Conservation (phyloP, 352 stramenopile species). For the Globisporangium splendens region DNA sequence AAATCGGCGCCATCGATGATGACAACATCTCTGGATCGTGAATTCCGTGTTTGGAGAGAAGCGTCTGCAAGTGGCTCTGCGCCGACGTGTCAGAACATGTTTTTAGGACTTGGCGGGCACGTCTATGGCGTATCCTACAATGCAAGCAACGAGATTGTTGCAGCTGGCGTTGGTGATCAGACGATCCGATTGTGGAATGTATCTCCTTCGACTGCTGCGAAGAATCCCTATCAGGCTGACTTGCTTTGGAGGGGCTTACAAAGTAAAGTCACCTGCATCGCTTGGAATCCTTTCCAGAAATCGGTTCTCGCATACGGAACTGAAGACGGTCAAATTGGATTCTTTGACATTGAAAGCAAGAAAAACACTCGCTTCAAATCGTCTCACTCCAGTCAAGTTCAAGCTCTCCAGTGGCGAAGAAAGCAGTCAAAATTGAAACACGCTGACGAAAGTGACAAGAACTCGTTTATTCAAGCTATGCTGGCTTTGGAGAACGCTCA, state of each 20-base stretch:
- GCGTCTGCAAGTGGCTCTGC: constrained; percentile 7
- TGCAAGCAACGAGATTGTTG: constrained; percentile 21
- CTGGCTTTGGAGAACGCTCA: constrained; percentile 50
- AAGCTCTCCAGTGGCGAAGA: constrained; percentile 44
- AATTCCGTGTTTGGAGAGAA: constrained; percentile 62
- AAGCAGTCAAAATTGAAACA: not conserved
- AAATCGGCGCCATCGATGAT: constrained; percentile 24
- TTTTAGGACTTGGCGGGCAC: constrained; percentile 60
- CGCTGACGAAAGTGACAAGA: not conserved
- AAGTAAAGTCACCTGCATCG: constrained; percentile 67
- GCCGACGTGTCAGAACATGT: constrained; percentile 32
- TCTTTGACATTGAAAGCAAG: constrained; percentile 55
- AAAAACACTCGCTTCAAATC: constrained; percentile 50
- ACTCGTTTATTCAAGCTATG: constrained; percentile 43
- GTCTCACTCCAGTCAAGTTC: constrained; percentile 34
- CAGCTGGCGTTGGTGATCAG: constrained; percentile 64
- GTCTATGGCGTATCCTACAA: constrained; percentile 55
- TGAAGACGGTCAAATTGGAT: constrained; percentile 60
- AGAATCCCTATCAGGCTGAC: constrained; percentile 31
- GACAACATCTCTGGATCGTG: constrained; percentile 63
- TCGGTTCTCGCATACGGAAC: constrained; percentile 60
- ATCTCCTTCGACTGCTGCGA: constrained; percentile 5
- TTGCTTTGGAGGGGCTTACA: constrained; percentile 77
- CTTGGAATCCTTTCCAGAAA: constrained; percentile 56
- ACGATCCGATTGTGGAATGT: constrained; percentile 69